Conservation (phyloP, 129 eudicot genomes). For the Artemisia tridentata region DNA sequence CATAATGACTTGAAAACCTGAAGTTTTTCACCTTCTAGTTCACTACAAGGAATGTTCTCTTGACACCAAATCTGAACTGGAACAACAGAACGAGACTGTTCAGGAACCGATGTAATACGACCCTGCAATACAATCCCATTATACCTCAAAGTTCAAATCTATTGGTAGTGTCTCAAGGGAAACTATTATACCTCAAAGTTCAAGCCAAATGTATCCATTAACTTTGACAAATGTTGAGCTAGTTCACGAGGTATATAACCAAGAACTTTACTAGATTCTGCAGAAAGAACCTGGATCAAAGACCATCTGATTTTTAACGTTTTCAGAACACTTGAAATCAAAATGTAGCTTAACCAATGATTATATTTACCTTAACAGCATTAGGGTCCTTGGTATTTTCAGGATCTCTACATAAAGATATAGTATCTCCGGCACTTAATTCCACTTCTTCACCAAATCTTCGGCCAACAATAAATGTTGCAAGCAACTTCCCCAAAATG, state of each 20-base stretch:
- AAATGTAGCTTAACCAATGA: slow-evolving; percentile 6
- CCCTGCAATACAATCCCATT: slow-evolving; percentile 58
- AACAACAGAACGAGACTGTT: slow-evolving; percentile 45
- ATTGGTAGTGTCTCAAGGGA: background rate
- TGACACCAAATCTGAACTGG: slow-evolving; percentile 62
- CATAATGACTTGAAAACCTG: slow-evolving; percentile 53
- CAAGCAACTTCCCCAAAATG: slow-evolving; percentile 41
- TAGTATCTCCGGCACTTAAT: slow-evolving; percentile 42
- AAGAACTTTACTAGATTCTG: slow-evolving; percentile 50
- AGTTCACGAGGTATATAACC: slow-evolving; percentile 87
- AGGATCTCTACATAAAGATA: slow-evolving; percentile 71
- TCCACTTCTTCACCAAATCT: slow-evolving; percentile 53
- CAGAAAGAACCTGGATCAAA: slow-evolving; percentile 64
- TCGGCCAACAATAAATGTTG: slow-evolving; percentile 77
- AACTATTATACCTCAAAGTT: slow-evolving; percentile 61
- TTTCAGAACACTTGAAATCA: slow-evolving; percentile 1
- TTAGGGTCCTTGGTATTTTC: slow-evolving; percentile 70
- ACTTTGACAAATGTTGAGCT: slow-evolving; percentile 74
- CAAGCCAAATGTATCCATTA: slow-evolving; percentile 68
- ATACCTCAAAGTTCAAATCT: slow-evolving; percentile 67
- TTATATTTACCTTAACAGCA: slow-evolving; percentile 71
- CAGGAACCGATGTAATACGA: slow-evolving; percentile 56
- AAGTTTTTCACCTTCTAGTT: slow-evolving; percentile 37
- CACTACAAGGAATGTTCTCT: slow-evolving; percentile 27
- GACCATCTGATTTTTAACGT: slow-evolving; percentile 17